These are phyloP conservation scores for Catunica adiposa DNA, from an alignment of 2,329 filamentous ascomycete species.

Conservation along the genomic window DNA sequence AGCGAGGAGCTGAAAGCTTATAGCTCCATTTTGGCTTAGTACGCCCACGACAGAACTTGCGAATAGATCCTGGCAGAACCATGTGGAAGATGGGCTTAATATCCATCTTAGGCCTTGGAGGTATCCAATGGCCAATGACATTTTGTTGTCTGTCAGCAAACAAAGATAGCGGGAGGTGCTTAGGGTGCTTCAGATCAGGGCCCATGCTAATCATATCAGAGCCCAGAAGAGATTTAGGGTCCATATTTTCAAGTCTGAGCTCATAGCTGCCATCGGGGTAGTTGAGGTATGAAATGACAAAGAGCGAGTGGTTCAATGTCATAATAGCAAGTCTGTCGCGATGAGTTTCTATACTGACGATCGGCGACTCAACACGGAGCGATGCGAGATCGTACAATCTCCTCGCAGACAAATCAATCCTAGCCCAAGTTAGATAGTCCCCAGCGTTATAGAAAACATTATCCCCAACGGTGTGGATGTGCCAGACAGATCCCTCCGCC, in stretches of 20 bases:
- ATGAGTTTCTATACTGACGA: slow-evolving; percentile 31
- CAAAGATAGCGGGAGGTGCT: slow-evolving; percentile 27
- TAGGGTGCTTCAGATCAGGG: slow-evolving; percentile 17
- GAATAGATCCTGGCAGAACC: slow-evolving; percentile 37
- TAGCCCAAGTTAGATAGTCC: slow-evolving; percentile 37
- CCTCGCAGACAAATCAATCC: slow-evolving; percentile 34
- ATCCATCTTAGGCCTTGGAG: slow-evolving; percentile 26
- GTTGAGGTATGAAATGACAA: slow-evolving; percentile 22
- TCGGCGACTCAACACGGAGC: slow-evolving; percentile 36
- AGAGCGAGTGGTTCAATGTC: slow-evolving; percentile 37
- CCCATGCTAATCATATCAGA: slow-evolving; percentile 31
- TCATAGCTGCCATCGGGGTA: not conserved
- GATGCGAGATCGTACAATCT: slow-evolving; percentile 32
- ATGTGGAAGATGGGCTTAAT: slow-evolving; percentile 38
- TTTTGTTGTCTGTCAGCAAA: slow-evolving; percentile 31
- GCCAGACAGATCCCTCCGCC: slow-evolving; percentile 34
- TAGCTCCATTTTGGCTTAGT: slow-evolving; percentile 37
- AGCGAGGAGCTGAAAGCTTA: slow-evolving; percentile 22
- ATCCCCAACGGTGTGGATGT: slow-evolving; percentile 37
- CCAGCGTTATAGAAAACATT: slow-evolving; percentile 41
- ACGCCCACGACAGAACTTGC: slow-evolving; percentile 36
- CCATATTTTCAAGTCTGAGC: slow-evolving; percentile 4
- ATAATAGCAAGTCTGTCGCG: slow-evolving; percentile 34
- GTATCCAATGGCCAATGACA: slow-evolving; percentile 35
- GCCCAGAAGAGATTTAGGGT: slow-evolving; percentile 3